Evolutionary conservation across 257 asterid genomes (phyloP), one percentile per base, ranked within the genome.

Genomic region (Euphrasia confusa): DNA sequence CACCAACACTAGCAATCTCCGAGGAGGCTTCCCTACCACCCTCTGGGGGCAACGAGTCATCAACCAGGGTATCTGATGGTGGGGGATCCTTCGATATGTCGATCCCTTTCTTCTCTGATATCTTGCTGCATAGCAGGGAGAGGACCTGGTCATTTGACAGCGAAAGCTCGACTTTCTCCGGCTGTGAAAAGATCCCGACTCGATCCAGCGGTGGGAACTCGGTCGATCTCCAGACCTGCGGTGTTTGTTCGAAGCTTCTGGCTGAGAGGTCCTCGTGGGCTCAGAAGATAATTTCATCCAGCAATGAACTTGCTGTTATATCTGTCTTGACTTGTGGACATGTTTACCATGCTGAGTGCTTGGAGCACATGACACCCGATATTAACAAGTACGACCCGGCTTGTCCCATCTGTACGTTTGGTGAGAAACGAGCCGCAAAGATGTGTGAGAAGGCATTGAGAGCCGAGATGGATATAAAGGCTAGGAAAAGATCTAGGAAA

Each of bases 61-160:
- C 87, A 15, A 80, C 82, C 18, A 66, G 91, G 74, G 90, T 77
- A 49, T 92, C 96, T 56, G 80, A 68, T 67, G 96, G 85, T 47
- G 95, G 90, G 48, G 80, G 75, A 85, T 93, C 96, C 8, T 89
- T 90, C 2, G 99, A 87, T 68, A 79, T 84, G 94, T 86, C 97
- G 33, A 74, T 84, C 55, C 95, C 96, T 59, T 79, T 80, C 50
- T 86, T 81, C 66, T 72, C 97, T 26, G 97, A 89, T 53, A 78
- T 82, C 59, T 62, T 70, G 79, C 63, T 73, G 10, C 73, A 80
- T 40, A 86, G 82, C 15, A 84, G 87, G 74, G 97, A 85, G 66
- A 78, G 97, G 71, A 83, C 64, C 60, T 89, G 94, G 97, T 93
- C 99, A 63, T 93, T 89, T 55, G 99, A 89, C 70, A 93, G 99